Evolutionary conservation across 345 rosid species (phyloP).

Genomic region (Laguncularia racemosa): DNA sequence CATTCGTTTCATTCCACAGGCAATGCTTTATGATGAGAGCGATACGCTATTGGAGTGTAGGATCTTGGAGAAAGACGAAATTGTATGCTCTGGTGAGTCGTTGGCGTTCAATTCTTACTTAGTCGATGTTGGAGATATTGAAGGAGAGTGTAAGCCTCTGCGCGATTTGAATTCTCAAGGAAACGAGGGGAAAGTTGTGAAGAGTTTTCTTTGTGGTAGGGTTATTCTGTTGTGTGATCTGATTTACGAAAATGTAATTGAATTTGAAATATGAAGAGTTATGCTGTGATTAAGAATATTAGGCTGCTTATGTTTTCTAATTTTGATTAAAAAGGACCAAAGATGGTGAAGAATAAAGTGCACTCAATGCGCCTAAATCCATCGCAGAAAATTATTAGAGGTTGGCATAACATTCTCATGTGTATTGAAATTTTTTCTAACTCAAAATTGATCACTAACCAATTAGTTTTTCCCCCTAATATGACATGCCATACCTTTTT

Average conservation of each 20-base stretch:
- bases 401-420: constrained; percentile 12
- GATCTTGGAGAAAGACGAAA: constrained; percentile 52
- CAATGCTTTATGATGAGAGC: constrained; percentile 60
- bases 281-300: not conserved
- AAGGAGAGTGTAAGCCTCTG: constrained; percentile 17
- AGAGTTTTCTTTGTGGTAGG: constrained; percentile 36
- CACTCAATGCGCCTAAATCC: constrained; percentile 32
- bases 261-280: not conserved
- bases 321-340: constrained; percentile 20
- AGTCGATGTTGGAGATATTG: constrained; percentile 64
- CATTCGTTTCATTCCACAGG: constrained; percentile 15
- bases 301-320: not conserved
- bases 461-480: not conserved
- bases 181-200: constrained; percentile 28
- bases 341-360: constrained; percentile 18
- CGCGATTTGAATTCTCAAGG: constrained; percentile 12
- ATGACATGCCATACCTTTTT: not conserved
- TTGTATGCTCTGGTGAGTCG: constrained; percentile 41
- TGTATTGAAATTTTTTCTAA: no score
- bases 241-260: not conserved
- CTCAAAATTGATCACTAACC: not conserved
- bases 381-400: constrained; percentile 57
- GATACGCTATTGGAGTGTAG: constrained; percentile 67
- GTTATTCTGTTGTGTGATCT: constrained; percentile 1
- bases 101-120: constrained; percentile 53